Base-by-base conservation (phyloP, 2,329 filamentous ascomycete genomes). In the Zasmidium cellare region DNA sequence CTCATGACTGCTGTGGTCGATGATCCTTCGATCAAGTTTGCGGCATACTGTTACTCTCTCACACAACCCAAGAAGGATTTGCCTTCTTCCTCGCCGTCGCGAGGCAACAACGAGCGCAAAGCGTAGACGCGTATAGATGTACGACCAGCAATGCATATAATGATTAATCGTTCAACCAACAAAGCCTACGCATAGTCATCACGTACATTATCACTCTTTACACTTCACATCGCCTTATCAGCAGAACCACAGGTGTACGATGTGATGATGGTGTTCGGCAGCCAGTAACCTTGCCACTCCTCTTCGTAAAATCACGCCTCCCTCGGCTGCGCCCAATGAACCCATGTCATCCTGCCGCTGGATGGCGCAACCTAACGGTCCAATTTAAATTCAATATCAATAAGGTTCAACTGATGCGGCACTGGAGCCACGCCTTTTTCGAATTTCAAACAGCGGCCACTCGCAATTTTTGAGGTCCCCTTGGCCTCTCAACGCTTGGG, bases 21-120 rank as follows among this genome's bases (percentile, higher is more conserved):
- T 61, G 82, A 86, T 61, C 85, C 85, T 1, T 82, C 81, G 49
- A 83, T 89, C 16, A 80, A 73, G 48, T 79, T 87, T 65, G 73
- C 83, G 11, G 9, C 20, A 14, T 57, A 41, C 22, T 57, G 49
- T n/a, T 57, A 57, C 25, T 19, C 22, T 24, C 48, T 52, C 24
- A 57, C 55, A 24, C 55, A 57, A 41, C 55, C 55, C 14, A 14
- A 18, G 6, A 52, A 48, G 28, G 55, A 41, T 14, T 16, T 5
- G 5, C 35, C 35, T 3, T 41, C 35, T 14, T 41, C 35, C 3
- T 14, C 35, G 12, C 7, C 35, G 16, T 5, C 7, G 12, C 11
- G 35, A 3, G 35, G 35, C 35, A 41, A 41, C 35, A 41, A 41
- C 16, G 35, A 57, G 55, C 55, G 49, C 41, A 57, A 56, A 25